Base-by-base conservation (phyloP, 2,329 filamentous ascomycete genomes). In the Sporothrix globosa region DNA sequence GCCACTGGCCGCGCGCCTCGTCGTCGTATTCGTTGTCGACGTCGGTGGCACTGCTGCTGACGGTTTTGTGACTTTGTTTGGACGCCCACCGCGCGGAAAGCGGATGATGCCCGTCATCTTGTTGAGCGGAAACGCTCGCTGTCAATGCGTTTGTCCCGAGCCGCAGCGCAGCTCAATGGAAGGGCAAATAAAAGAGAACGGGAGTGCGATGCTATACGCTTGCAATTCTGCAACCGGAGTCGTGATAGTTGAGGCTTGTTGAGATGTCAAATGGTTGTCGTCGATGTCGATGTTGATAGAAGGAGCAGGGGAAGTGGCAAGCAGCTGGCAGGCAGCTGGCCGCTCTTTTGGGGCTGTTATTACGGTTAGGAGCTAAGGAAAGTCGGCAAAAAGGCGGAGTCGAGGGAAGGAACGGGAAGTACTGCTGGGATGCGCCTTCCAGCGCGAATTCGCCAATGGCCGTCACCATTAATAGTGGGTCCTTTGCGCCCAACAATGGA, bases 51-150 rank as follows among this genome's bases (percentile, higher is more conserved):
- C 53, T 14, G 70, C 70, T 34, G 69, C 56, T 34, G 75, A 73
- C 54, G 79, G 76, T 76, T 84, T 85, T 68, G 79, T 80, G 75
- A 84, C 82, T 76, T 83, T 84, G 77, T 76, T 80, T 48, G 79
- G 79, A 68, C 81, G 81, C 73, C 75, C 79, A 73, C 76, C 80
- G 69, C 81, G 81, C 71, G 75, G 72, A 63, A 80, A 75, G 73
- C 78, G 79, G 68, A 80, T 76, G 73, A 79, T 76, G 73, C 78
- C 79, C 71, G 78, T 80, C 79, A 80, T 81, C 13, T 10, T 68
- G n/a, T 39, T 17, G 30, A 24, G 50, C 30, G 69, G 3, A 39
- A 30, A 13, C 17, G 46, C 46, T 1, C 4, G 4, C 48, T 50
- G 1, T 48, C 14, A 10, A 41, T 34, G 34, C 34, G 34, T 6